Evolutionary conservation across 192 early-diverging fungal species (phyloP).

Genomic region (Dispira simplex): DNA sequence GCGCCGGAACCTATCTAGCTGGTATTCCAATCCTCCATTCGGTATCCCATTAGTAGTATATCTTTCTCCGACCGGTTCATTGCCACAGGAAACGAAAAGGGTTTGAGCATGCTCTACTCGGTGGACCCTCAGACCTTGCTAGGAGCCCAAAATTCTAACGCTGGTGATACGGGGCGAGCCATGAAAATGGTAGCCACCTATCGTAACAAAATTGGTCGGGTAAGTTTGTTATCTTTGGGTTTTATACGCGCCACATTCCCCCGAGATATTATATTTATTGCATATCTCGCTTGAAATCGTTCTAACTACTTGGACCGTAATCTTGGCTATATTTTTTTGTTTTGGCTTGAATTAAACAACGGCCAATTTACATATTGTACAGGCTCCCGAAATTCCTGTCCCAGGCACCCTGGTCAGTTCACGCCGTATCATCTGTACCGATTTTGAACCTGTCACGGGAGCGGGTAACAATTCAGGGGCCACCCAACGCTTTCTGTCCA

Average conservation of each 20-base stretch:
- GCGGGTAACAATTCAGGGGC: slow-evolving; percentile 16
- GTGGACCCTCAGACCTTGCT: slow-evolving; percentile 26
- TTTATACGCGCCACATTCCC: not conserved
- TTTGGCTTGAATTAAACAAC: slow-evolving; percentile 7
- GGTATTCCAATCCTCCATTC: slow-evolving; percentile 29
- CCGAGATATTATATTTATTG: not conserved
- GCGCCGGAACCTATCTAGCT: slow-evolving; percentile 8
- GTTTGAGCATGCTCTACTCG: slow-evolving; percentile 27
- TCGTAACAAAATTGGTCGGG: slow-evolving; percentile 22
- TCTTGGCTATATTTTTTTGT: not conserved
- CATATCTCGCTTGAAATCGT: not conserved
- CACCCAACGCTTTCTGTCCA: slow-evolving; percentile 22
- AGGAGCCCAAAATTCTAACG: slow-evolving; percentile 10
- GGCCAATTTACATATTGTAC: not conserved
- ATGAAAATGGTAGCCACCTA: slow-evolving; percentile 28
- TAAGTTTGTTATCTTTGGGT: not conserved
- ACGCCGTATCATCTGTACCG: slow-evolving; percentile 21
- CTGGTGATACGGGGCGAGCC: slow-evolving; percentile 16
- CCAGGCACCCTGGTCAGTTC: slow-evolving; percentile 27
- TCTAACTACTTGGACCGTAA: not conserved
- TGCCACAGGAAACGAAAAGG: slow-evolving; percentile 29
- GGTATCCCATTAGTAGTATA: slow-evolving; percentile 29
- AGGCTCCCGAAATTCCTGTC: slow-evolving; percentile 28
- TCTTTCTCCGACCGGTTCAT: slow-evolving; percentile 22
- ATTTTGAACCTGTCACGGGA: slow-evolving; percentile 23